phyloP scores from a whole-genome alignment of 768 basidiomycete species.

The Mycena rosella region DNA sequence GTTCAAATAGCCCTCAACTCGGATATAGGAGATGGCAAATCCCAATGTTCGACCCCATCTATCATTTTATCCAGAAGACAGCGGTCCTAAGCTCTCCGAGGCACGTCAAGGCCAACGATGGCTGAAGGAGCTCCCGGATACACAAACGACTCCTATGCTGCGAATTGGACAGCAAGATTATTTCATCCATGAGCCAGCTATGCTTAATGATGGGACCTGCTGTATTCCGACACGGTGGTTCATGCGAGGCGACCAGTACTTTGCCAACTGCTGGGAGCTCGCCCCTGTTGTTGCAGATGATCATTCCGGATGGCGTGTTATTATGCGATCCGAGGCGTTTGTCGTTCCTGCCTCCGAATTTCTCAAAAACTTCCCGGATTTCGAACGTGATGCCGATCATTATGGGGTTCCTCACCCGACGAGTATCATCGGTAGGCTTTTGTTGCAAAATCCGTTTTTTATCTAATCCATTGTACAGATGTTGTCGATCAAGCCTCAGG shows the following conservation, averaged over 20 bases:
- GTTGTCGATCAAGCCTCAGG: background rate
- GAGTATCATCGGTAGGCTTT: background rate
- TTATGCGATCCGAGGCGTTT: background rate
- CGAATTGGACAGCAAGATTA: conserved; percentile 23
- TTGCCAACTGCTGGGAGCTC: conserved; percentile 8
- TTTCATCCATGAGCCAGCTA: conserved; percentile 33
- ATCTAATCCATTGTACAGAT: background rate
- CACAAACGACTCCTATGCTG: conserved; percentile 44
- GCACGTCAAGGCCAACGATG: conserved; percentile 42
- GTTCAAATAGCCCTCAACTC: too few species aligned
- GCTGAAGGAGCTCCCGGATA: conserved; percentile 42
- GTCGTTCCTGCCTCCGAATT: background rate
- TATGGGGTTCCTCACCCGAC: conserved; percentile 3
- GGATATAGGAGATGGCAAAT: conserved; percentile 53
- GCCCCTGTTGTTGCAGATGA: background rate
- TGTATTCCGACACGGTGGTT: conserved; percentile 40
- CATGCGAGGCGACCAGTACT: background rate
- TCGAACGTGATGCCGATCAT: background rate
- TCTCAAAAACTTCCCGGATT: background rate
- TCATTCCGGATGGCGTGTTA: conserved; percentile 24
- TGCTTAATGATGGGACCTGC: conserved; percentile 1
- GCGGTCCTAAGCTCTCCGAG: conserved; percentile 36
- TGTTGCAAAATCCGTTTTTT: background rate
- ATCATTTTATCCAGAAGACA: conserved; percentile 50
- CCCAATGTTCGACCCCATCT: conserved; percentile 47